Percentiles rank a stretch among this genome's conserved stretches.
Conservation (phyloP, 2,329 filamentous ascomycete genomes). For the Hypoxylon sp. region DNA sequence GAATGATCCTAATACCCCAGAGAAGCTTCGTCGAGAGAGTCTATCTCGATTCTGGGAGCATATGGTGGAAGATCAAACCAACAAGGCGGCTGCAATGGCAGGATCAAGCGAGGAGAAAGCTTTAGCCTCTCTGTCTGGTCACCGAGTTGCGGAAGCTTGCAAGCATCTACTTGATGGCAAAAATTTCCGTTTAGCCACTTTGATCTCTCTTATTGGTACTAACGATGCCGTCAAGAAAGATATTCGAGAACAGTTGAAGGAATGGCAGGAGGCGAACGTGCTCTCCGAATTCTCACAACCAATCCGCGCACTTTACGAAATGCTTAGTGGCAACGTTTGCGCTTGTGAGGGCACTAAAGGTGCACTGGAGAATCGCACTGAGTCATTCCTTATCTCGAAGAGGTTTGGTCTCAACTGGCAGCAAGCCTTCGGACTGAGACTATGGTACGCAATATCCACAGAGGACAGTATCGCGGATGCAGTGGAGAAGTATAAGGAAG, state of each 20-base stretch:
- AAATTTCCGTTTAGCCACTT: conserved; percentile 86
- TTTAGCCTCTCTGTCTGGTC: conserved; percentile 81
- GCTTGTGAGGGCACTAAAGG: conserved; percentile 82
- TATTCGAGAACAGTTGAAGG: conserved; percentile 83
- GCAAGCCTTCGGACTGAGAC: conserved; percentile 88
- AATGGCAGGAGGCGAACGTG: conserved; percentile 87
- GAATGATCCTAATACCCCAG: conserved; percentile 53
- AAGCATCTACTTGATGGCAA: conserved; percentile 80
- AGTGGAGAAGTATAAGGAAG: conserved; percentile 79
- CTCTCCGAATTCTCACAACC: conserved; percentile 89
- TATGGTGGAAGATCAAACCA: conserved; percentile 73
- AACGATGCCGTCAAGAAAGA: conserved; percentile 78
- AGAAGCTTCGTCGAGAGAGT: conserved; percentile 69
- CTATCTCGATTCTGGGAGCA: conserved; percentile 78
- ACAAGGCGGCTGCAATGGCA: conserved; percentile 70
- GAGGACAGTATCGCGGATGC: conserved; percentile 80
- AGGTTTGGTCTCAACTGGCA: conserved; percentile 93
- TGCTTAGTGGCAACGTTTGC: conserved; percentile 89
- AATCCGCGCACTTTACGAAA: conserved; percentile 88
- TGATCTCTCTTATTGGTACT: conserved; percentile 85
- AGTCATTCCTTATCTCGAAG: conserved; percentile 85
- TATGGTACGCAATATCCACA: conserved; percentile 86
- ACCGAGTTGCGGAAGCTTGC: conserved; percentile 87
- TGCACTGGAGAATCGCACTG: conserved; percentile 83
- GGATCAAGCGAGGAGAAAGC: conserved; percentile 84